Conservation (phyloP, 2,329 filamentous ascomycete genomes). For the Cladosporium cucumerinum region DNA sequence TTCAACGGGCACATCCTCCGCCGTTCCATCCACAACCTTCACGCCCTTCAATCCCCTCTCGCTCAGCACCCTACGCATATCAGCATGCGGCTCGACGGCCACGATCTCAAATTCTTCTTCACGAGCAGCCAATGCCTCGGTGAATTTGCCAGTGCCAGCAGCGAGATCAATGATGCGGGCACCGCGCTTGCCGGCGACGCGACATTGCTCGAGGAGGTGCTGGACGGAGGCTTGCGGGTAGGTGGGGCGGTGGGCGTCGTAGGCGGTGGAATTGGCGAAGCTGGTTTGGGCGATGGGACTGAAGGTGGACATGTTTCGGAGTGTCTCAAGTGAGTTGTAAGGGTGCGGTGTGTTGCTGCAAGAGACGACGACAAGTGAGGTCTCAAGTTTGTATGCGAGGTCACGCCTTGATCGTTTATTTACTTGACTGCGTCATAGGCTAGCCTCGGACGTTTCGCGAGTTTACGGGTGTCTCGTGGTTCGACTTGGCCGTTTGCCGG, state of each 20-base stretch:
- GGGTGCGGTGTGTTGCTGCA: background rate
- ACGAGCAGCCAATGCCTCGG: constrained; percentile 57
- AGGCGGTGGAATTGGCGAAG: constrained; percentile 62
- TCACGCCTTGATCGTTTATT: background rate
- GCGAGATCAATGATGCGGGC: constrained; percentile 61
- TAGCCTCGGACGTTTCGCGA: background rate
- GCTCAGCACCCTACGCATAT: constrained; percentile 62
- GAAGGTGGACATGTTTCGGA: constrained; percentile 1
- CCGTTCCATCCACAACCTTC: constrained; percentile 55
- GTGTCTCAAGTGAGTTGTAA: background rate
- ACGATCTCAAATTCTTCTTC: constrained; percentile 59
- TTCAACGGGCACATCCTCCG: constrained; percentile 54
- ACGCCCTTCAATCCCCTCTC: constrained; percentile 58
- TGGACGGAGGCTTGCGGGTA: constrained; percentile 60
- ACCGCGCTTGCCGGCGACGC: constrained; percentile 46
- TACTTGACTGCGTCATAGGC: constrained; percentile 1
- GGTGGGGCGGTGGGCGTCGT: constrained; percentile 66
- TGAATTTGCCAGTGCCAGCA: constrained; percentile 69
- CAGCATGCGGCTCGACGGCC: constrained; percentile 61
- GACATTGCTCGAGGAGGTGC: constrained; percentile 55
- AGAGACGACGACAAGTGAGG: background rate
- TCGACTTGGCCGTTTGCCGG: background rate
- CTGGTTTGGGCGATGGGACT: constrained; percentile 43
- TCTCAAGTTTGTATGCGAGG: background rate
- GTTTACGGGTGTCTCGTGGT: background rate